A percentile compares a stretch with the other conserved stretches of the same genome.
These are phyloP conservation scores for Albatrellus sp. DNA, from an alignment of 1,284 basidiomycete genomes.

Conservation along the genomic window DNA sequence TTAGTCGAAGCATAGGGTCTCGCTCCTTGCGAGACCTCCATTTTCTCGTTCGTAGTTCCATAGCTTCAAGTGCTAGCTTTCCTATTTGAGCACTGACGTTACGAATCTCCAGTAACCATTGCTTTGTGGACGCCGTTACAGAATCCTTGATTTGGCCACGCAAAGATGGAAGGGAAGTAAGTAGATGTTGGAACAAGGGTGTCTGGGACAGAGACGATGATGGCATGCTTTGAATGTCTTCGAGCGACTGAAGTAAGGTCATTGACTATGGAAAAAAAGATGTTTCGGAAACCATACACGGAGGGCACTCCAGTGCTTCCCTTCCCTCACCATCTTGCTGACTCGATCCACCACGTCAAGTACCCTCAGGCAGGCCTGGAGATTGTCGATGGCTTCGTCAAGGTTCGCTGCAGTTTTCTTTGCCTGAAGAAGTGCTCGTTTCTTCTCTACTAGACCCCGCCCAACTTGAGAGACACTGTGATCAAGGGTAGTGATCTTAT, in stretches of 20 bases:
- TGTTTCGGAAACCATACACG: constrained; percentile 51
- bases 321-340: constrained; percentile 82
- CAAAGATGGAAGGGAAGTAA: constrained; percentile 85
- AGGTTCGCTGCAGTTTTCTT: constrained; percentile 89
- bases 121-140: constrained; percentile 90
- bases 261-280: constrained; percentile 10
- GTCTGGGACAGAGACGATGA: constrained; percentile 85
- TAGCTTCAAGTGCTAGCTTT: constrained; percentile 78
- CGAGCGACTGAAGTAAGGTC: constrained; percentile 56
- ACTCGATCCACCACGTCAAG: constrained; percentile 93
- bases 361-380: constrained; percentile 86
- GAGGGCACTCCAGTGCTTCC: constrained; percentile 94
- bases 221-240: constrained; percentile 88
- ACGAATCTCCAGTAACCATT: constrained; percentile 93
- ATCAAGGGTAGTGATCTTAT: constrained; percentile 65
- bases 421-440: constrained; percentile 77
- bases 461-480: constrained; percentile 69
- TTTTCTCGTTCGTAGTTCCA: constrained; percentile 74
- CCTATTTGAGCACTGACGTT: constrained; percentile 85
- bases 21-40: constrained; percentile 80
- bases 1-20: constrained; percentile 61
- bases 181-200: constrained; percentile 85
- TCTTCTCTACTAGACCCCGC: constrained; percentile 80
- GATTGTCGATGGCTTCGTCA: constrained; percentile 90
- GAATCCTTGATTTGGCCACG: constrained; percentile 84